phyloP scores from a whole-genome alignment of 1,284 basidiomycete genomes.

The Fomes fomentarius region DNA sequence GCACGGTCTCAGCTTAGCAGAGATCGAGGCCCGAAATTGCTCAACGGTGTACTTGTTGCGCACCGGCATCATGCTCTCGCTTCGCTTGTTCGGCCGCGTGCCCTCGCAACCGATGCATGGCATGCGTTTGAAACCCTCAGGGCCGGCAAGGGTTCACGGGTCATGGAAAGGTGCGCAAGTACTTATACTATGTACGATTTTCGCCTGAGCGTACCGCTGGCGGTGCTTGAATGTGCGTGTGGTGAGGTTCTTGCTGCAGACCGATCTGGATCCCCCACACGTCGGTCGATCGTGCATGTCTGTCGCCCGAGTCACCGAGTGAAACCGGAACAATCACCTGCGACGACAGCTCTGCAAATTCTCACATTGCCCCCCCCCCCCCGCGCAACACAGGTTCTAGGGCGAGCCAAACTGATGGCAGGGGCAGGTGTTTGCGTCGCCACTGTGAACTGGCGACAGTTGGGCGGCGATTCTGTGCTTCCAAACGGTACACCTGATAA shows the following conservation, averaged over 20 bases:
- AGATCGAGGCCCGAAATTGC: neutral
- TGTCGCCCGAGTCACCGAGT: too few relatives aligned
- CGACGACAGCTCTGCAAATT: too few relatives aligned
- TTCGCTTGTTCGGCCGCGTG: constrained; percentile 1
- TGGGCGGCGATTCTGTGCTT: constrained; percentile 8
- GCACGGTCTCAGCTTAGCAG: too few relatives aligned
- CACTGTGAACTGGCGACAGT: neutral
- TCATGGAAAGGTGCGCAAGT: too few relatives aligned
- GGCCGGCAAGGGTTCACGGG: too few relatives aligned
- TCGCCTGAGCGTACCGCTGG: constrained; percentile 1
- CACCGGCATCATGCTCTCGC: neutral
- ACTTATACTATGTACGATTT: too few relatives aligned
- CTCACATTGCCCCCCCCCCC: neutral
- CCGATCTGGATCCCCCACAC: constrained; percentile 6
- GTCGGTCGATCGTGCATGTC: neutral
- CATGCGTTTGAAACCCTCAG: neutral
- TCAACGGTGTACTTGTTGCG: neutral
- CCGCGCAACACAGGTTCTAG: neutral
- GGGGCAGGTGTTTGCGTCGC: neutral
- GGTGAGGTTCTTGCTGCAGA: neutral
- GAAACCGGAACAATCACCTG: too few relatives aligned
- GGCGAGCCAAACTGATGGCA: constrained; percentile 1
- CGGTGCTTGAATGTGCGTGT: constrained; percentile 1
- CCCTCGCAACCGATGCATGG: too few relatives aligned
- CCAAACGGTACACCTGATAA: constrained; percentile 4